Percentiles rank a stretch among this genome's conserved stretches.
These are phyloP conservation scores for Phytophthora ramorum DNA, from an alignment of 352 stramenopile genomes.

Conservation along the genomic window DNA sequence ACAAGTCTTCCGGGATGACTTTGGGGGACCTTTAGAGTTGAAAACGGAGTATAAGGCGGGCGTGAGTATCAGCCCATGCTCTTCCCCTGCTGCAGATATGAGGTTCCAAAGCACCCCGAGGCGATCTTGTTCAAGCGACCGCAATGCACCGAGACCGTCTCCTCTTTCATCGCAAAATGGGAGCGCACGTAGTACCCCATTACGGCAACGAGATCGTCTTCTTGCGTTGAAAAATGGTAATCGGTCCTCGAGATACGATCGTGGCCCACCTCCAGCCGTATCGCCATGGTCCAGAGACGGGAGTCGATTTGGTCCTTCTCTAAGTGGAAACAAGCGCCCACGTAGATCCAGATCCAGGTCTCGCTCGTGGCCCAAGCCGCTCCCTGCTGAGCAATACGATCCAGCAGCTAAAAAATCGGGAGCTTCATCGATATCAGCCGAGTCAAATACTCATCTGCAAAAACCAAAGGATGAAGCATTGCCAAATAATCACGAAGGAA, in stretches of 20 bases:
- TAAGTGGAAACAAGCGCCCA: constrained; percentile 23
- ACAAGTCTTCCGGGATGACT: constrained; percentile 50
- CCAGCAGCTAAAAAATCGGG: not conserved
- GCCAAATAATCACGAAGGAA: constrained; percentile 1
- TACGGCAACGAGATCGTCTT: constrained; percentile 26
- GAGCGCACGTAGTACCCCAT: constrained; percentile 20
- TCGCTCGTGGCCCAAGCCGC: constrained; percentile 22
- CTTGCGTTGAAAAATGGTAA: constrained; percentile 9
- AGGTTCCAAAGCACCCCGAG: constrained; percentile 12
- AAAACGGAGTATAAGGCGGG: constrained; percentile 50
- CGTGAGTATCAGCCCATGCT: constrained; percentile 33
- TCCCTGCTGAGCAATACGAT: constrained; percentile 11
- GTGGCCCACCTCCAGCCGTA: constrained; percentile 5
- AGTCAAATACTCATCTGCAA: not conserved
- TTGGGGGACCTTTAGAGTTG: constrained; percentile 44
- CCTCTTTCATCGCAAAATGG: constrained; percentile 26
- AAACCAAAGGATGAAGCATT: not conserved
- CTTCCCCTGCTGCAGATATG: constrained; percentile 13
- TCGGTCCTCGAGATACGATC: constrained; percentile 12
- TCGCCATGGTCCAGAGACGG: constrained; percentile 1
- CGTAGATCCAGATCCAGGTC: constrained; percentile 27
- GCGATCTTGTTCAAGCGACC: constrained; percentile 49
- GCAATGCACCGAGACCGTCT: constrained; percentile 24
- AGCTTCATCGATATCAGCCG: not conserved
- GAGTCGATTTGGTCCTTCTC: constrained; percentile 8